A percentile compares a stretch with the other conserved stretches of the same genome.
phyloP scores from a whole-genome alignment of 345 rosid species.

The Salix dunnii region DNA sequence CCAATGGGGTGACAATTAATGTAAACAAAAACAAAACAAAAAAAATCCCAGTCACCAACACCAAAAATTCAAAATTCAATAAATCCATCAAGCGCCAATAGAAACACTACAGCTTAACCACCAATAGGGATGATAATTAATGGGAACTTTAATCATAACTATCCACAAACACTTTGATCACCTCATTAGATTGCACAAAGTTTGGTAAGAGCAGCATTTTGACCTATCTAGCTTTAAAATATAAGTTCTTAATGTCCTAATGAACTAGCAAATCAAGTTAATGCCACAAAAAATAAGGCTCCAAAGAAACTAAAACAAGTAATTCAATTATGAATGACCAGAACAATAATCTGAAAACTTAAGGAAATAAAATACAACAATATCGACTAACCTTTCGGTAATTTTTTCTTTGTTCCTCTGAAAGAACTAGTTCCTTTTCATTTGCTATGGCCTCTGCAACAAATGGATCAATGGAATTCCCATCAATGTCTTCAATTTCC shows the following conservation, averaged over 20 bases:
- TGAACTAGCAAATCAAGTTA: neutral
- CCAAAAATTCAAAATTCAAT: neutral
- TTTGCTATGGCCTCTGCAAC: conserved; percentile 80
- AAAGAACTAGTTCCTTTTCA: conserved; percentile 68
- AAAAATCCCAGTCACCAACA: neutral
- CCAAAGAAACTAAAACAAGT: neutral
- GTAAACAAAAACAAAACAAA: no score
- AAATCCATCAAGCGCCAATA: neutral
- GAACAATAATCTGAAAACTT: conserved; percentile 1
- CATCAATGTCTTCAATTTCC: conserved; percentile 92
- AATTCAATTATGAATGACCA: neutral
- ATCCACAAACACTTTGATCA: neutral
- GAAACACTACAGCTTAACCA: neutral
- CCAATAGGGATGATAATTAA: neutral
- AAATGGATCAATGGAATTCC: conserved; percentile 58
- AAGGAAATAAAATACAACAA: neutral
- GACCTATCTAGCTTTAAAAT: neutral
- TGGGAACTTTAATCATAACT: neutral
- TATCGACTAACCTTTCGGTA: conserved; percentile 65
- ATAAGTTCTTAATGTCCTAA: neutral
- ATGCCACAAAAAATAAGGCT: neutral
- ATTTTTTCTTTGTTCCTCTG: conserved; percentile 72
- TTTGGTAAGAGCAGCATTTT: neutral
- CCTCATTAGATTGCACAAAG: neutral
- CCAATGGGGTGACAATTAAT: neutral